phyloP scores from a whole-genome alignment of 306 rosid species.

The Abrus pulchellus region DNA sequence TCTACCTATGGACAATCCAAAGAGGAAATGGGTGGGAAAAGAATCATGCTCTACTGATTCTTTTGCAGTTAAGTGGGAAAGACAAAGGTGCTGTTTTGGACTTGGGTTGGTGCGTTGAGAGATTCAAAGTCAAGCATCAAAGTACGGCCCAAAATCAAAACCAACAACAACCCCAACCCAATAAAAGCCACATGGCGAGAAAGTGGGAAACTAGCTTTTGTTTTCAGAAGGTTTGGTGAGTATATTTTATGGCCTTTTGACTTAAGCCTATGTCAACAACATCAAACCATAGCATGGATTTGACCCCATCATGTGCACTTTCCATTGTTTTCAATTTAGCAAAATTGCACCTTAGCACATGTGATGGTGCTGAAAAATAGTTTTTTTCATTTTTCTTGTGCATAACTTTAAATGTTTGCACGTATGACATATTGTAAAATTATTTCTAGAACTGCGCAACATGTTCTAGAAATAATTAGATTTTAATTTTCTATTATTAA shows the following conservation, averaged over 20 bases:
- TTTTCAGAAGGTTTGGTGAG: slow-evolving; percentile 30
- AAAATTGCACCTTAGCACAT: neutral
- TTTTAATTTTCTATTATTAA: too few species aligned
- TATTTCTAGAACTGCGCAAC: neutral
- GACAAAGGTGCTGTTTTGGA: neutral
- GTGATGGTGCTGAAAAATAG: neutral
- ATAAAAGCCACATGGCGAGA: neutral
- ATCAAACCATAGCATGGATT: neutral
- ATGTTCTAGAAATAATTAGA: too few species aligned
- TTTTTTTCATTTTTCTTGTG: too few species aligned
- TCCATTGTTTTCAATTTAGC: neutral
- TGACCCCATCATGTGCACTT: neutral
- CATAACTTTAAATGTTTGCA: too few species aligned
- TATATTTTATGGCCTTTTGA: neutral
- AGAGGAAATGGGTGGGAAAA: neutral
- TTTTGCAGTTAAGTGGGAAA: neutral
- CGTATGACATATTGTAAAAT: neutral
- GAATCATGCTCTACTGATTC: neutral
- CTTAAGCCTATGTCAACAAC: neutral
- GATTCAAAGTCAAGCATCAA: neutral
- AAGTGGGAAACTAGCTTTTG: neutral
- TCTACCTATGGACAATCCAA: too few species aligned
- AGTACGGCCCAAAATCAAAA: neutral
- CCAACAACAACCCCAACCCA: slow-evolving; percentile 9
- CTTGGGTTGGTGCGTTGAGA: neutral